Conservation (phyloP, 805 yeast species). For the Candida dendrica region DNA sequence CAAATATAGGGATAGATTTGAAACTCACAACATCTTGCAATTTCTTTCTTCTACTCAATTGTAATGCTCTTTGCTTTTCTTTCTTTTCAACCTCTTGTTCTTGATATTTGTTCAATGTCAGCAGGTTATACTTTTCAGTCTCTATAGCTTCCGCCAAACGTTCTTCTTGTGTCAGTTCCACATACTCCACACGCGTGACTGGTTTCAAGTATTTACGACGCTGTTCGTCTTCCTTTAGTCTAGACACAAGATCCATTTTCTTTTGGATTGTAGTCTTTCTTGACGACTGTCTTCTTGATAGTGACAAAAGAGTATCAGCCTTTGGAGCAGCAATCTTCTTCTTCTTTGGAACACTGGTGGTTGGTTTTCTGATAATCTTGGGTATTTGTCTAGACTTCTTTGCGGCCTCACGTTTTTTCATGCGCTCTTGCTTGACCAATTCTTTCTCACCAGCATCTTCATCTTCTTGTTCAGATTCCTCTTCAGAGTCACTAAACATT, state of each 20-base stretch:
- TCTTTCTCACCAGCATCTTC: conserved; percentile 69
- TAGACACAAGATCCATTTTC: conserved; percentile 69
- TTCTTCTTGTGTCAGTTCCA: conserved; percentile 39
- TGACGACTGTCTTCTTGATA: conserved; percentile 62
- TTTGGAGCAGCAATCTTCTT: conserved; percentile 29
- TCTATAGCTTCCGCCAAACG: conserved; percentile 68
- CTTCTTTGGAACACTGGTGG: conserved; percentile 22
- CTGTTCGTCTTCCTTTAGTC: conserved; percentile 60
- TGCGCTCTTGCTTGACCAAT: conserved; percentile 38
- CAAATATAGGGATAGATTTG: conserved; percentile 36
- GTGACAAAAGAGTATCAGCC: conserved; percentile 45
- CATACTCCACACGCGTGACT: conserved; percentile 30
- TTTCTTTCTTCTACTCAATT: conserved; percentile 56
- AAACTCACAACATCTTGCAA: conserved; percentile 54
- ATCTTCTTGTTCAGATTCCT: conserved; percentile 40
- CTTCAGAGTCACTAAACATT: conserved; percentile 43
- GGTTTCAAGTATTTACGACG: conserved; percentile 41
- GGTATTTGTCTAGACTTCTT: conserved; percentile 24
- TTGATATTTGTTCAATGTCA: conserved; percentile 67
- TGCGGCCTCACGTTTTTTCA: conserved; percentile 24
- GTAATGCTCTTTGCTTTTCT: conserved; percentile 65
- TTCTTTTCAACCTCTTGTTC: conserved; percentile 82
- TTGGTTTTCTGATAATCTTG: conserved; percentile 23
- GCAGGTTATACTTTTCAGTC: conserved; percentile 72
- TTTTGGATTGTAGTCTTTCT: conserved; percentile 72